Conservation (phyloP, 768 basidiomycete genomes). For the Mycena crocata region DNA sequence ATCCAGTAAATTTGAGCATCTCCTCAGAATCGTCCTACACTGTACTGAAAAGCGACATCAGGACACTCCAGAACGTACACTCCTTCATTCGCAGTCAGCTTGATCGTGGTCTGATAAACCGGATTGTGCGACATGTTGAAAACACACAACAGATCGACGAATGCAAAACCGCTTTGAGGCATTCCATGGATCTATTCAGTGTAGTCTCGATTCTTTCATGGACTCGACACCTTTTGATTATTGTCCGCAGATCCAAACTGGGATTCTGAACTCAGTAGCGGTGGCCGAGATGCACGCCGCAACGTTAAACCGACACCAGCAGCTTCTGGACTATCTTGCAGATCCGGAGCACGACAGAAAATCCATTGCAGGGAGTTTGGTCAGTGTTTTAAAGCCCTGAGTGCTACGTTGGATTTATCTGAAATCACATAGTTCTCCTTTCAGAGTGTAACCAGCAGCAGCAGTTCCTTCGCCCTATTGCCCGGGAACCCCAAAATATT, state of each 20-base stretch:
- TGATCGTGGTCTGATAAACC: not conserved
- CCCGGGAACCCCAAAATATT: not conserved
- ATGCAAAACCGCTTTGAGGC: not conserved
- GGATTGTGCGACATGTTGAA: not conserved
- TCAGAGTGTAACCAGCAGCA: not conserved
- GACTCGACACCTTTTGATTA: not conserved
- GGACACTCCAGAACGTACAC: slow-evolving; percentile 3
- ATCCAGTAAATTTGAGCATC: not conserved
- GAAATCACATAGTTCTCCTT: not conserved
- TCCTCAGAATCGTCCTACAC: not conserved
- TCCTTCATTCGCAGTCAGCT: not conserved
- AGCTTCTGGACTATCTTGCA: not conserved
- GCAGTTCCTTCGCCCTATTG: not conserved
- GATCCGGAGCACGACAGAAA: not conserved
- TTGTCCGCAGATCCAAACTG: not conserved
- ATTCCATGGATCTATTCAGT: not conserved
- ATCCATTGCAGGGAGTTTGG: not conserved
- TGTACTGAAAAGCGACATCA: not conserved
- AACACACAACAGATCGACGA: not conserved
- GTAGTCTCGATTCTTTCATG: not conserved
- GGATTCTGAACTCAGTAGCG: not conserved
- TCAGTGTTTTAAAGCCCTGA: not conserved
- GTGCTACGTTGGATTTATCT: not conserved
- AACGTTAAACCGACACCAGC: not conserved
- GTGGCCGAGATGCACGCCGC: not conserved